Evolutionary conservation across 2,329 filamentous ascomycete genomes (phyloP).

Genomic region (Aspergillus brasiliensis): DNA sequence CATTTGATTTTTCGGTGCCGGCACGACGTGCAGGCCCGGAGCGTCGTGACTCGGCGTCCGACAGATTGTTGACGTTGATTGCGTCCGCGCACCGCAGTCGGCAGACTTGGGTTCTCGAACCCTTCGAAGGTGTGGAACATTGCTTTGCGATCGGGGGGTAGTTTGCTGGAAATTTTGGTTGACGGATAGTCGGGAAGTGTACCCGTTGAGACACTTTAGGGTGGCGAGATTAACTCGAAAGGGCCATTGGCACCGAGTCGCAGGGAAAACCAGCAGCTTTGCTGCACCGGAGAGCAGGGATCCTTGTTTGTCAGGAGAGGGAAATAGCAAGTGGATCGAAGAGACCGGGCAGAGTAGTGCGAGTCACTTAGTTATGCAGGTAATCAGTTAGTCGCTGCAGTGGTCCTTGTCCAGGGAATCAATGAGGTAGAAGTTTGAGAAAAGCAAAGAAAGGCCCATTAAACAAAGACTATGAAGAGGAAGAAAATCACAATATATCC

Average conservation of each 20-base stretch:
- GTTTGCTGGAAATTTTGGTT: neutral
- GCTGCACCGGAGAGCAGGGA: slow-evolving; percentile 10
- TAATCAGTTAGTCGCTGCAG: slow-evolving; percentile 1
- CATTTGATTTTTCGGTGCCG: slow-evolving; percentile 82
- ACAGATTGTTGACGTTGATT: slow-evolving; percentile 39
- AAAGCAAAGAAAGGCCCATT: neutral
- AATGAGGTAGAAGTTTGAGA: neutral
- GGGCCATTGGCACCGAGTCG: slow-evolving; percentile 12
- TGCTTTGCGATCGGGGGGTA: slow-evolving; percentile 6
- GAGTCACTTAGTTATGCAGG: slow-evolving; percentile 4
- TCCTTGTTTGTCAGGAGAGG: slow-evolving; percentile 1
- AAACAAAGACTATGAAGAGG: neutral
- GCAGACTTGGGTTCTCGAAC: slow-evolving; percentile 38
- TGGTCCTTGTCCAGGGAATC: slow-evolving; percentile 1
- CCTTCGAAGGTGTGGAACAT: slow-evolving; percentile 50
- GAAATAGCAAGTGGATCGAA: neutral
- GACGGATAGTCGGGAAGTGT: neutral
- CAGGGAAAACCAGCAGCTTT: slow-evolving; percentile 6
- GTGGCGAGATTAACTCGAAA: slow-evolving; percentile 10
- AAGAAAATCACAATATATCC: slow-evolving; percentile 8
- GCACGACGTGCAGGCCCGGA: slow-evolving; percentile 70
- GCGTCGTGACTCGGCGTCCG: slow-evolving; percentile 40
- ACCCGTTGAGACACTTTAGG: slow-evolving; percentile 17
- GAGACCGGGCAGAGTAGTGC: neutral
- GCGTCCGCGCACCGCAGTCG: slow-evolving; percentile 31